A percentile compares a stretch with the other conserved stretches of the same genome.
Evolutionary conservation across 768 basidiomycete genomes (phyloP).

Genomic region (Lentinula guzmanii): DNA sequence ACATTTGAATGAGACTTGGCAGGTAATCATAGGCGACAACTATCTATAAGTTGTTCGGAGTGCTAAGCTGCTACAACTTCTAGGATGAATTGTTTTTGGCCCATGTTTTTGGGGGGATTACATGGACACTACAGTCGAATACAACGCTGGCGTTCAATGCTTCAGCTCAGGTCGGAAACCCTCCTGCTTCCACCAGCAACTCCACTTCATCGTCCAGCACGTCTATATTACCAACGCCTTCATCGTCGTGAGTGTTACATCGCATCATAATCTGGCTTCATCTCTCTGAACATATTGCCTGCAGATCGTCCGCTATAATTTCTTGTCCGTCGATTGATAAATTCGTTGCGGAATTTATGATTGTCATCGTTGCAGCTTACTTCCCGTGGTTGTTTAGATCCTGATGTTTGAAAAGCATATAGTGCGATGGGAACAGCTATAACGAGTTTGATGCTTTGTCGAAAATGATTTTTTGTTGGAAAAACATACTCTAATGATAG

Average conservation of each 20-base stretch:
- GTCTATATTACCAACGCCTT: background rate
- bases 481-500: too few relatives aligned
- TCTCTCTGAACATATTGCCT: background rate
- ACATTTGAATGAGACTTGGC: slow-evolving; percentile 75
- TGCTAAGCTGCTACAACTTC: background rate
- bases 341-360: background rate
- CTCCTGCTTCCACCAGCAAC: slow-evolving; percentile 16
- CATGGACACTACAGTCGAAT: slow-evolving; percentile 64
- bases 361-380: background rate
- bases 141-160: slow-evolving; percentile 66
- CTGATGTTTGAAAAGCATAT: background rate
- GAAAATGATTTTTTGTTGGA: too few relatives aligned
- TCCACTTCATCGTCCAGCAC: background rate
- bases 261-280: background rate
- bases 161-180: slow-evolving; percentile 53
- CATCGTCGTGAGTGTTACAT: background rate
- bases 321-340: background rate
- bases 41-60: background rate
- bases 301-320: background rate
- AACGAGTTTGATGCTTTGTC: too few relatives aligned
- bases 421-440: too few relatives aligned
- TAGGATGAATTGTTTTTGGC: slow-evolving; percentile 64
- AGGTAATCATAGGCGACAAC: slow-evolving; percentile 32
- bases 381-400: background rate
- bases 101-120: slow-evolving; percentile 72